phyloP scores from a whole-genome alignment of 805 yeast genomes.

The Brettanomyces nanus region DNA sequence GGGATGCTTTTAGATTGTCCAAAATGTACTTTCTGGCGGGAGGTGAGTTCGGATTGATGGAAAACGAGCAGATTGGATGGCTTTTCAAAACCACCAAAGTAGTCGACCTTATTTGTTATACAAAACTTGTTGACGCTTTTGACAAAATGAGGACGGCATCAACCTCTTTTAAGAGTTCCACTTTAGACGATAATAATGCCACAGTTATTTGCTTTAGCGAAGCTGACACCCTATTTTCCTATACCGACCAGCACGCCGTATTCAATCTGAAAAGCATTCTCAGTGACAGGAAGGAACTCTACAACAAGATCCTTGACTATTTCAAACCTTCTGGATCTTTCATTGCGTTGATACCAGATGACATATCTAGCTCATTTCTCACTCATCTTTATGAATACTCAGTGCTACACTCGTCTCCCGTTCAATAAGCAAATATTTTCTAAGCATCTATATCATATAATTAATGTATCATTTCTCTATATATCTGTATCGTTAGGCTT shows the following conservation, averaged over 20 bases:
- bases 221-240: background rate
- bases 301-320: background rate
- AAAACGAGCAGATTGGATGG: conserved; percentile 7
- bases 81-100: conserved; percentile 7
- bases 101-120: conserved; percentile 1
- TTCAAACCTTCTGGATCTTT: background rate
- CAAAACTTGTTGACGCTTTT: background rate
- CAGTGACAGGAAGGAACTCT: background rate
- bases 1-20: background rate
- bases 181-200: background rate
- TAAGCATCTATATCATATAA: background rate
- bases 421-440: no score
- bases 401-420: no score
- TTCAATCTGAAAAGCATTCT: background rate
- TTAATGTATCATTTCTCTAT: background rate
- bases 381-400: background rate
- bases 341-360: background rate
- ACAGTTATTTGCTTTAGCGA: background rate
- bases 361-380: background rate
- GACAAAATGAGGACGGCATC: background rate
- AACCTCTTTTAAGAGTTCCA: background rate
- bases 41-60: background rate
- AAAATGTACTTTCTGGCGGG: background rate
- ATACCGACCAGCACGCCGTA: background rate
- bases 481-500: conserved; percentile 1